Evolutionary conservation across 129 eudicot species (phyloP), one percentile per base, ranked within the genome.

Genomic region (Helichrysum umbraculigerum): DNA sequence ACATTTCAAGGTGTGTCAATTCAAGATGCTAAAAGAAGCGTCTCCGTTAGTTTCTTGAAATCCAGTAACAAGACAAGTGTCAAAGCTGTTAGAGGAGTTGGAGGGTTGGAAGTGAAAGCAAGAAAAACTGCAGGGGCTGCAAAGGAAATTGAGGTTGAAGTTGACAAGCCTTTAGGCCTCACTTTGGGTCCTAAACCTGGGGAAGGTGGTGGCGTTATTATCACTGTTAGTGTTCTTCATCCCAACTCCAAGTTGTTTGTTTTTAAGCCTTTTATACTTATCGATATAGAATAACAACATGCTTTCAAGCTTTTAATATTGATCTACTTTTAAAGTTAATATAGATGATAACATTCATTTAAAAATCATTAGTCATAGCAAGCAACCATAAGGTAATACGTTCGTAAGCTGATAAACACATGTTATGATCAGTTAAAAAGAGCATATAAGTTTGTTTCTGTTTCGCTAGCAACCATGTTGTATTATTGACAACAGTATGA

Each of bases 101-200:
- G 81, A 77, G 82, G 88, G 34, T 79, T 91, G 29, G 81, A 80
- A 71, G 80, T 94, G 62, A 87, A 79, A 15, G 99, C 99, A n/a
- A 87, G 87, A 84, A 74, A 74, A 74, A 81, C 96, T 28, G 94
- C 96, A 7, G 98, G 89, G n/a, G 82, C 96, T 76, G 72, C 97
- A 0, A 93, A 93, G 84, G 78, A 82, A 8, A 94, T 94, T 66
- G 99, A 94, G 78, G 97, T 87, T 41, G 97, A 94, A 82, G 97
- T 94, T 57, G 99, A 94, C 56, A 94, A 94, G 92, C 97, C 99
- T 61, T 81, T 94, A 83, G 99, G 99, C 22, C 87, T 94, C 34
- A 91, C 92, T 75, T 78, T 94, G 79, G 99, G 99, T 12, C 97
- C 88, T 50, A 94, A 94, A 79, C 90, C 88, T 68, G 99, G 96